Evolutionary conservation across 179 eudicot genomes (phyloP).

Genomic region (Gypsophila paniculata): DNA sequence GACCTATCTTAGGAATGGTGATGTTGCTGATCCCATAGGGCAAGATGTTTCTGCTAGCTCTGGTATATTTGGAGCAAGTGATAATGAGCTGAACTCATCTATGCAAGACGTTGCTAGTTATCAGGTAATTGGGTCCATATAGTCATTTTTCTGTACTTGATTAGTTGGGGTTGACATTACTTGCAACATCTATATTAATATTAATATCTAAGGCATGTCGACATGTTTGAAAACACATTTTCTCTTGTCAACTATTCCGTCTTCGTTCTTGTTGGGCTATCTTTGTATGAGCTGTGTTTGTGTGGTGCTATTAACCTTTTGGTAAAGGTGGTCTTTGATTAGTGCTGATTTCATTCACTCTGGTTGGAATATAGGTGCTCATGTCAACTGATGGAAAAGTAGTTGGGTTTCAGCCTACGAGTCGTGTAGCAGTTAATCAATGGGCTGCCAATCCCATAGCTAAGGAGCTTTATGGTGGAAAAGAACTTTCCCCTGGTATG

Average conservation of each 20-base stretch:
- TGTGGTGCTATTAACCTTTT: neutral
- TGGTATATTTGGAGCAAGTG: constrained; percentile 24
- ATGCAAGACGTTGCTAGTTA: constrained; percentile 69
- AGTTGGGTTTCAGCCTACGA: constrained; percentile 80
- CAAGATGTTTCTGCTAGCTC: constrained; percentile 33
- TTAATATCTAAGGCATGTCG: neutral
- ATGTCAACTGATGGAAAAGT: constrained; percentile 54
- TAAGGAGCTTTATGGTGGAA: constrained; percentile 65
- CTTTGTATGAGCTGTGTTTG: neutral
- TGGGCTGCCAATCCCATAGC: constrained; percentile 84
- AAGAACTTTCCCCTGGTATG: constrained; percentile 64
- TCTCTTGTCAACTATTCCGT: neutral
- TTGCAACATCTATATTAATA: neutral
- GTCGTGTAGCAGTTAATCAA: constrained; percentile 65
- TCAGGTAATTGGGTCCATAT: constrained; percentile 45
- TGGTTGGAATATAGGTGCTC: constrained; percentile 50
- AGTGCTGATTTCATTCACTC: constrained; percentile 1
- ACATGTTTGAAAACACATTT: neutral
- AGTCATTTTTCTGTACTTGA: too few relatives aligned
- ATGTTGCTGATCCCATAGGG: constrained; percentile 28
- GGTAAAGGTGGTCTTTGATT: neutral
- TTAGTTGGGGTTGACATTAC: neutral
- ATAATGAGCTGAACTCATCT: constrained; percentile 41
- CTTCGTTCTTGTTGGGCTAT: neutral
- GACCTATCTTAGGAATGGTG: constrained; percentile 33